phyloP scores from a whole-genome alignment of 177 flowering plant genomes.

The Vitis hybrid region DNA sequence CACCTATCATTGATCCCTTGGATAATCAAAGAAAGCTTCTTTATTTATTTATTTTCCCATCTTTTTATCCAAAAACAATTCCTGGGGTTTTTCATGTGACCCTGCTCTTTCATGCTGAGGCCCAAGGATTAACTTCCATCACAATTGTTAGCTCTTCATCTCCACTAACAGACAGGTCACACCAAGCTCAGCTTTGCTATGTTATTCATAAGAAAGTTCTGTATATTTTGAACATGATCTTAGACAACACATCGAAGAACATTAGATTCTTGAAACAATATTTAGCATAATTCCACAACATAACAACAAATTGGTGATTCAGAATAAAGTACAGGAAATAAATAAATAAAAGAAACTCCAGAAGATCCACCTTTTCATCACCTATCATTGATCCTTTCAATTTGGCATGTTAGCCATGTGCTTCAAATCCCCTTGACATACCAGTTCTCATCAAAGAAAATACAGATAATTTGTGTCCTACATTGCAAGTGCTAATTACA shows the following conservation, averaged over 20 bases:
- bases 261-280: neutral
- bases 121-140: too few relatives aligned
- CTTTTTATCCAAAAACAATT: too few relatives aligned
- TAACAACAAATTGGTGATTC: neutral
- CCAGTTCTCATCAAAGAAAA: neutral
- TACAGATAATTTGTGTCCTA: neutral
- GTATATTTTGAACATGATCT: too few relatives aligned
- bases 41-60: too few relatives aligned
- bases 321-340: neutral
- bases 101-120: too few relatives aligned
- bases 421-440: neutral
- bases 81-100: too few relatives aligned
- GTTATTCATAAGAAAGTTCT: too few relatives aligned
- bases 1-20: neutral
- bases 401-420: neutral
- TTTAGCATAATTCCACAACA: neutral
- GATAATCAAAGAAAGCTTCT: too few relatives aligned
- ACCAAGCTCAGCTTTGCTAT: too few relatives aligned
- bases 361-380: neutral
- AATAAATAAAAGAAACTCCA: neutral
- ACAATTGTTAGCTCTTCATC: too few relatives aligned
- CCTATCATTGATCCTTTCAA: neutral
- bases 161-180: too few relatives aligned
- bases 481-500: neutral
- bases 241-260: neutral